These are phyloP conservation scores for Fusarium agapanthi DNA, from an alignment of 2,329 filamentous ascomycete genomes.

Conservation along the genomic window DNA sequence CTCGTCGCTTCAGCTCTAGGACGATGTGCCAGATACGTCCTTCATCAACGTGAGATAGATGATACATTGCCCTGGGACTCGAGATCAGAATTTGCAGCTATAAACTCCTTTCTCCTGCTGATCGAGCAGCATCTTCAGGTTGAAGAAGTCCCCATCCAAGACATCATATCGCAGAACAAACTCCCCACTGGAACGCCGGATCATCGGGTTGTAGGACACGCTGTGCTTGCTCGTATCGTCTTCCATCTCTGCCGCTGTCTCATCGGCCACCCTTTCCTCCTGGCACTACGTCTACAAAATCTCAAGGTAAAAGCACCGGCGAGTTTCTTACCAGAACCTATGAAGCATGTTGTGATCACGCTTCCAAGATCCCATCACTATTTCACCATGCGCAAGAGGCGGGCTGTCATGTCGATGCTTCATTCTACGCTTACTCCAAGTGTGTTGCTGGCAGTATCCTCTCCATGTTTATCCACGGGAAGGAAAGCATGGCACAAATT, in stretches of 20 bases:
- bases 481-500: background rate
- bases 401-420: background rate
- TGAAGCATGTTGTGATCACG: background rate
- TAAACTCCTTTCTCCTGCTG: background rate
- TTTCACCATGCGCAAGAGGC: background rate
- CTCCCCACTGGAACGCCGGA: background rate
- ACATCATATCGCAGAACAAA: background rate
- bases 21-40: background rate
- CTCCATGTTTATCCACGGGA: background rate
- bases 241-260: background rate
- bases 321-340: background rate
- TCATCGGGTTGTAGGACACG: background rate
- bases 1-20: background rate
- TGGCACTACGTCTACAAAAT: background rate
- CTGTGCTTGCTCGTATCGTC: background rate
- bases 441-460: background rate
- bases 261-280: background rate
- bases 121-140: background rate
- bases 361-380: background rate
- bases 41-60: background rate
- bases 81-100: background rate
- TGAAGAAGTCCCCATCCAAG: background rate
- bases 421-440: background rate
- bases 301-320: accelerated
- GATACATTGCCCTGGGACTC: background rate